A percentile compares a stretch with the other conserved stretches of the same genome.
Evolutionary conservation across 169 alveolate genomes (phyloP).

Genomic region (Plasmodium cynomolgi): DNA sequence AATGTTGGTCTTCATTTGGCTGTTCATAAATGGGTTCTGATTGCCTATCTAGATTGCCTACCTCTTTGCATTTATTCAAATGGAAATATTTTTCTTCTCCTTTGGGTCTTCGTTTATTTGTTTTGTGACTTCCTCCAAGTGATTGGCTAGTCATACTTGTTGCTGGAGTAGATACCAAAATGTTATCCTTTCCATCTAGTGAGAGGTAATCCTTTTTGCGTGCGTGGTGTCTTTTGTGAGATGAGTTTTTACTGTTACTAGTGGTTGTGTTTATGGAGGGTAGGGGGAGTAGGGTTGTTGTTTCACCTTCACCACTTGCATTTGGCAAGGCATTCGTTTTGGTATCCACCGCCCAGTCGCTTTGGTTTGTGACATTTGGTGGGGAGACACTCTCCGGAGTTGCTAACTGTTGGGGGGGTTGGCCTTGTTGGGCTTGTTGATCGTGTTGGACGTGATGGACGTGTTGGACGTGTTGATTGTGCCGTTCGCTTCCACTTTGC

Average conservation of each 20-base stretch:
- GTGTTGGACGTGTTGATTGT: too few species aligned
- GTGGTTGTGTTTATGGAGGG: background rate
- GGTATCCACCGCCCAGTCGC: background rate
- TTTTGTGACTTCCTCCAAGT: background rate
- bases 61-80: background rate
- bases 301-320: background rate
- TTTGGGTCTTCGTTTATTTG: background rate
- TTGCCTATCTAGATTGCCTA: background rate
- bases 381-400: background rate
- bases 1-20: background rate
- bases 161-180: background rate
- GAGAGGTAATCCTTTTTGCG: background rate
- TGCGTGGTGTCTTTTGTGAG: background rate
- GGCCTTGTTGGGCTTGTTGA: too few species aligned
- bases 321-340: background rate
- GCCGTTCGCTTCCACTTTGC: background rate
- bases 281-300: background rate
- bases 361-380: background rate
- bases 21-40: background rate
- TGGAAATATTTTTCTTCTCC: background rate
- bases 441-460: too few species aligned
- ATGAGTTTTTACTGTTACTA: background rate
- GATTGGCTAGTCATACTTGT: background rate
- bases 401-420: background rate
- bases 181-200: background rate